Evolutionary conservation across 2,329 filamentous ascomycete genomes (phyloP), one percentile per base, ranked within the genome.

Genomic region (Aspergillus ustus): DNA sequence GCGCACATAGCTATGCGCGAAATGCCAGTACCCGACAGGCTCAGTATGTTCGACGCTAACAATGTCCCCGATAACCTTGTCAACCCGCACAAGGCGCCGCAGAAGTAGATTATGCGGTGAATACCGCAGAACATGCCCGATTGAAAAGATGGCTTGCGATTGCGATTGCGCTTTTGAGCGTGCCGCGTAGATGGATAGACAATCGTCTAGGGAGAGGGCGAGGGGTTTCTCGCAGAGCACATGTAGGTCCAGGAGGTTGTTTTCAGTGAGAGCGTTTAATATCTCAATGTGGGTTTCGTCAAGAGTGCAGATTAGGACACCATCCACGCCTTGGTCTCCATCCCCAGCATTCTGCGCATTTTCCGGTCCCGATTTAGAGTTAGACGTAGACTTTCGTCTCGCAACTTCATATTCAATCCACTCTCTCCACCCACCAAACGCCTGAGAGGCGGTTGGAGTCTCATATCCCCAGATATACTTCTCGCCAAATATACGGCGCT

Each of bases 1-100:
- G 50, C 87, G 86, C 40, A 98, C 94, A 69, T 94, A 97, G 46
- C 89, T 92, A 75, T 97, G 93, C 0, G 90, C 84, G 74, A 96
- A 98, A 75, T 98, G 95, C 92, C 93, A 98, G 89, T 91, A 96
- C 0, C 95, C 95, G 0, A 99, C 89, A 0, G 95, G 95, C 75
- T 98, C 95, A 0, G 92, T 95, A 77, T 98, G 95, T 65, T 96
- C 91, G 44, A 97, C 84, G 44, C 91, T 94, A 56, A 96, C 81
- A 31, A 97, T 82, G 58, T 97, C 91, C 7, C 95, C 95, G 71
- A 99, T 89, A 13, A 89, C 86, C 13, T 84, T 84, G 56, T 96
- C 87, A 66, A 90, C 84, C 1, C 93, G 83, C 5, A 98, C 82
- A 17, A 98, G 80, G 72, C 90, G 88, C 53, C 93, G 87, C 29